phyloP scores from a whole-genome alignment of 1,284 basidiomycete species.

The Prillingera fragicola region DNA sequence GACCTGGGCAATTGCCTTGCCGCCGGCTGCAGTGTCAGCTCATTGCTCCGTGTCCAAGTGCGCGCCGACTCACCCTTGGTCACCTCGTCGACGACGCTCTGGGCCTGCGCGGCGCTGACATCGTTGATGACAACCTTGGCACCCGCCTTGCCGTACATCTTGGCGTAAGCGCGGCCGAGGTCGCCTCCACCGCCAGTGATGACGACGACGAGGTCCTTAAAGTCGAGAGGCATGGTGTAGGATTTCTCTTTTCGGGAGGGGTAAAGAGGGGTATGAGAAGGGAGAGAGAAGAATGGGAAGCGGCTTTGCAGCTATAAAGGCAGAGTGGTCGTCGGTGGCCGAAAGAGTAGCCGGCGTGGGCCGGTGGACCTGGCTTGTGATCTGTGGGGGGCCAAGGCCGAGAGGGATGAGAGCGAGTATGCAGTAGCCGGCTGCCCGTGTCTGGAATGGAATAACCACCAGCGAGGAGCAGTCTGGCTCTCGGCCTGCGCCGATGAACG shows the following conservation, averaged over 20 bases:
- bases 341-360: no score
- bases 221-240: slow-evolving; percentile 45
- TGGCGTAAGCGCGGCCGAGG: slow-evolving; percentile 82
- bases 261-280: not conserved
- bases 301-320: no score
- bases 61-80: slow-evolving; percentile 65
- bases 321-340: no score
- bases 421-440: no score
- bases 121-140: slow-evolving; percentile 95
- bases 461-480: no score
- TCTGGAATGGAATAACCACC: no score
- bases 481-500: no score
- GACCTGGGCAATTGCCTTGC: slow-evolving; percentile 78
- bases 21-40: slow-evolving; percentile 58
- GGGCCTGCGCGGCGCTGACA: slow-evolving; percentile 79
- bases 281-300: not conserved
- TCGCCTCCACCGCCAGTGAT: slow-evolving; percentile 95
- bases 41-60: not conserved
- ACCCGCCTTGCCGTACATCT: slow-evolving; percentile 81
- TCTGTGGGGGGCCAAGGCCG: no score
- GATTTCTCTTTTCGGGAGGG: not conserved
- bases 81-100: slow-evolving; percentile 90
- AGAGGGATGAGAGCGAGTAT: no score
- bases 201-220: slow-evolving; percentile 87
- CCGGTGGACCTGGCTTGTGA: no score